Conservation (phyloP, 116 monocot genomes). For the Dioscorea cayenensis region DNA sequence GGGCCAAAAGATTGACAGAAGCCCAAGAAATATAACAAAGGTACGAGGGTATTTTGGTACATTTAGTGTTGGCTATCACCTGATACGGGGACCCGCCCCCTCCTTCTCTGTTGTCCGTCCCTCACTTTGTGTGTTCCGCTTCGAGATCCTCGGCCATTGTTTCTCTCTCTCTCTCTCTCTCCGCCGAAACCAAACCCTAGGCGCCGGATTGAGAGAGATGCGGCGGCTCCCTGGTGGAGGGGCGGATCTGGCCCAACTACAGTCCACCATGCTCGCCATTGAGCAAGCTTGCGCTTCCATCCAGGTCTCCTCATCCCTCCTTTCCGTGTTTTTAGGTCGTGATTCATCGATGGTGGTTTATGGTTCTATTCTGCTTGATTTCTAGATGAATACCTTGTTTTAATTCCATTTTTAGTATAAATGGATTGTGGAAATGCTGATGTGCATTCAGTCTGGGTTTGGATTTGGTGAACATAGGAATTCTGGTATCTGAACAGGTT, state of each 20-base stretch:
- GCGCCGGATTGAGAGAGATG: conserved; percentile 20
- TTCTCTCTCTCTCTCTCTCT: too few relatives aligned
- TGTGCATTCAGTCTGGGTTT: background rate
- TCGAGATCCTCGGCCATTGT: too few relatives aligned
- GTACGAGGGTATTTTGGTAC: too few relatives aligned
- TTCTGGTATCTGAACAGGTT: too few relatives aligned
- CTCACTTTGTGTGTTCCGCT: too few relatives aligned
- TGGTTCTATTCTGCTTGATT: too few relatives aligned
- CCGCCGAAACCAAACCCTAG: conserved; percentile 4
- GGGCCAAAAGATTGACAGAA: too few relatives aligned
- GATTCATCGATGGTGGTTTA: background rate
- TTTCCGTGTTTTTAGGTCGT: background rate
- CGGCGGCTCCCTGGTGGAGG: conserved; percentile 36
- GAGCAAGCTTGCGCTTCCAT: conserved; percentile 76
- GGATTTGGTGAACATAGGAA: background rate
- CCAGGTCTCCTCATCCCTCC: conserved; percentile 23
- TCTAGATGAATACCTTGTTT: too few relatives aligned
- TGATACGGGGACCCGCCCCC: too few relatives aligned
- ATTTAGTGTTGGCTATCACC: too few relatives aligned
- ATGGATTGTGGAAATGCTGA: background rate
- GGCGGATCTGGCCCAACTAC: conserved; percentile 42
- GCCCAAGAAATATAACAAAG: too few relatives aligned
- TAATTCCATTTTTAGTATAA: background rate
- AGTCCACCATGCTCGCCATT: conserved; percentile 57
- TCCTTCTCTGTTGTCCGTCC: too few relatives aligned